These are phyloP conservation scores for Plasmodium coatneyi DNA, from an alignment of 169 alveolate genomes.

Conservation along the genomic window DNA sequence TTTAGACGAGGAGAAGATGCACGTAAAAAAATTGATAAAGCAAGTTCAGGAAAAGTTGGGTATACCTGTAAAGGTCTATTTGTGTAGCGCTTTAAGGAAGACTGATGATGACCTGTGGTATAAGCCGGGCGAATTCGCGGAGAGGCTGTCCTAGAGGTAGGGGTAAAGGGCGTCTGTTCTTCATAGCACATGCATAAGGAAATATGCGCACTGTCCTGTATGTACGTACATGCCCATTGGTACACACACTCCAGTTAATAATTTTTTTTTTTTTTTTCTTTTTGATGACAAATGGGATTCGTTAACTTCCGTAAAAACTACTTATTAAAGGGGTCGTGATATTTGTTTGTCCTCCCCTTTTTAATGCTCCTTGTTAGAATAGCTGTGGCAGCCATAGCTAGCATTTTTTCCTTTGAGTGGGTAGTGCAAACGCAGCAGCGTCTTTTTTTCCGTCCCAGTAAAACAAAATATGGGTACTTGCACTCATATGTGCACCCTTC, in stretches of 20 bases:
- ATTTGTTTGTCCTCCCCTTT: background rate
- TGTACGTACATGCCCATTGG: background rate
- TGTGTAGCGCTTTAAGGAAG: slow-evolving; percentile 28
- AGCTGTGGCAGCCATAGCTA: background rate
- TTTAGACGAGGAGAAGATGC: slow-evolving; percentile 4
- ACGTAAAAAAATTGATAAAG: slow-evolving; percentile 26
- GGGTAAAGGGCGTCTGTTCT: background rate
- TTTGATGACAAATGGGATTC: background rate
- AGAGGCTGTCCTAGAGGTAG: background rate
- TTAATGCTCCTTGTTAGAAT: background rate
- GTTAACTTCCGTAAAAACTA: background rate
- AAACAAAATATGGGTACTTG: background rate
- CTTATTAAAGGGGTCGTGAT: background rate
- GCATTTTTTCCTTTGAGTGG: background rate
- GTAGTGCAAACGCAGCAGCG: background rate
- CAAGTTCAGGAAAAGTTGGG: slow-evolving; percentile 12
- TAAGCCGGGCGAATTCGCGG: slow-evolving; percentile 15
- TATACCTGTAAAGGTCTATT: slow-evolving; percentile 26
- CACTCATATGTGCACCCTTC: background rate
- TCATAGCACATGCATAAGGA: background rate
- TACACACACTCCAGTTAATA: background rate
- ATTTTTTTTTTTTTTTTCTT: background rate
- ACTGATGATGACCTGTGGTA: slow-evolving; percentile 19
- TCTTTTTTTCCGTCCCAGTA: background rate
- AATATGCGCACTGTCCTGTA: background rate